A percentile compares a stretch with the other conserved stretches of the same genome.
Conservation (phyloP, 129 eudicot genomes). For the Flaveria robusta region DNA sequence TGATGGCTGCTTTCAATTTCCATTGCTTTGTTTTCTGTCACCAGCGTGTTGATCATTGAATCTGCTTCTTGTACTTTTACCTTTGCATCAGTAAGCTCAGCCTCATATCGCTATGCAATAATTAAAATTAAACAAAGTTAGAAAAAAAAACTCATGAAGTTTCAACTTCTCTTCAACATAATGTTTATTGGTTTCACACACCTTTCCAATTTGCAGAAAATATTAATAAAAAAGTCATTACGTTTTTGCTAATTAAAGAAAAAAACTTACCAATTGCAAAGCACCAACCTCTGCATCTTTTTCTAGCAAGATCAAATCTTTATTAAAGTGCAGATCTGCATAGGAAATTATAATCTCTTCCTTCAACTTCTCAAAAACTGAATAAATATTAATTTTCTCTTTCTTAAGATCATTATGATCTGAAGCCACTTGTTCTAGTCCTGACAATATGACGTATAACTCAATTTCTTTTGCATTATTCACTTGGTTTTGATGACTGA, state of each 20-base stretch:
- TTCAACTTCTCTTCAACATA: too few species aligned
- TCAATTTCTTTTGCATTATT: constrained; percentile 9
- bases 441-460: constrained; percentile 1
- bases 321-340: neutral
- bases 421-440: constrained; percentile 8
- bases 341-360: neutral
- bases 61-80: constrained; percentile 59
- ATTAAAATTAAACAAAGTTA: neutral
- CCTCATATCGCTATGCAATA: constrained; percentile 51
- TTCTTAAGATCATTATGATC: constrained; percentile 14
- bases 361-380: neutral
- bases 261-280: constrained; percentile 35
- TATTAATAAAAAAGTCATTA: too few species aligned
- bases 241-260: too few species aligned
- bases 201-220: too few species aligned
- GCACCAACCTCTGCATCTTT: neutral
- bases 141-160: neutral
- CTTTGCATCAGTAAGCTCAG: constrained; percentile 58
- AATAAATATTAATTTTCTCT: neutral
- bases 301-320: constrained; percentile 4
- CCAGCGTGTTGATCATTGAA: constrained; percentile 63
- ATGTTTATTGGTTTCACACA: too few species aligned
- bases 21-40: constrained; percentile 64
- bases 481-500: constrained; percentile 3
- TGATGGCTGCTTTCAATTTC: constrained; percentile 23